Conservation (phyloP, 1,139 yeast genomes). For the Candida glucosophila region DNA sequence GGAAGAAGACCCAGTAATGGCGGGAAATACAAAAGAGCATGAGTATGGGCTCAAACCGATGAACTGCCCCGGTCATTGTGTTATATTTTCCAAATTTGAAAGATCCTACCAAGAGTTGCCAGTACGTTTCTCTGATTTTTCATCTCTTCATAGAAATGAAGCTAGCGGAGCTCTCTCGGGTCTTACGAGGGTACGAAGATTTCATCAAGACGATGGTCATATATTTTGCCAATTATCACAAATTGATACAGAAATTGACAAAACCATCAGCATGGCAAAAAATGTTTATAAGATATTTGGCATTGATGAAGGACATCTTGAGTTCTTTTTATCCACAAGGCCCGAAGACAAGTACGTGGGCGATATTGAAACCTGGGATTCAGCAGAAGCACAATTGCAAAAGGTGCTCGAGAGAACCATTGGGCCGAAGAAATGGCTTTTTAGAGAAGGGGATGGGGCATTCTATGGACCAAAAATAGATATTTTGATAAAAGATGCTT, state of each 20-base stretch:
- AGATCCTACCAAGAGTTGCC: slow-evolving; percentile 89
- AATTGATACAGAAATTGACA: slow-evolving; percentile 67
- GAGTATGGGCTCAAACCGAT: slow-evolving; percentile 87
- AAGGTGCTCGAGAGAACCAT: slow-evolving; percentile 52
- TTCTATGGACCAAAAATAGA: slow-evolving; percentile 97
- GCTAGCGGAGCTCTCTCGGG: slow-evolving; percentile 94
- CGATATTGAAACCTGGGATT: slow-evolving; percentile 71
- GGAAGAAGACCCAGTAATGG: slow-evolving; percentile 8
- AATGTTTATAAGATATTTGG: slow-evolving; percentile 77
- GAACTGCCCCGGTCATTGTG: slow-evolving; percentile 98
- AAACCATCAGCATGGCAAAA: slow-evolving; percentile 68
- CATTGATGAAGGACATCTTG: slow-evolving; percentile 43
- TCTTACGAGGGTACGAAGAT: slow-evolving; percentile 86
- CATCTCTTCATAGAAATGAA: slow-evolving; percentile 92
- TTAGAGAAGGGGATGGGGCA: slow-evolving; percentile 93
- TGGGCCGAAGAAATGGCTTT: slow-evolving; percentile 53
- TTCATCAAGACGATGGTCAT: slow-evolving; percentile 98
- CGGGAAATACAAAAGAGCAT: no score
- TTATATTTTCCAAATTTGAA: slow-evolving; percentile 73
- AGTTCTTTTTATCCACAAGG: slow-evolving; percentile 76
- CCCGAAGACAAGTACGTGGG: slow-evolving; percentile 84
- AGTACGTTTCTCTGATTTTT: slow-evolving; percentile 81
- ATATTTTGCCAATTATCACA: slow-evolving; percentile 85
- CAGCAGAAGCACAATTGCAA: slow-evolving; percentile 69
- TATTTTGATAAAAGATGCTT: slow-evolving; percentile 74